These are phyloP conservation scores for Colletotrichum noveboracense DNA, from an alignment of 2,329 filamentous ascomycete genomes.

Conservation along the genomic window DNA sequence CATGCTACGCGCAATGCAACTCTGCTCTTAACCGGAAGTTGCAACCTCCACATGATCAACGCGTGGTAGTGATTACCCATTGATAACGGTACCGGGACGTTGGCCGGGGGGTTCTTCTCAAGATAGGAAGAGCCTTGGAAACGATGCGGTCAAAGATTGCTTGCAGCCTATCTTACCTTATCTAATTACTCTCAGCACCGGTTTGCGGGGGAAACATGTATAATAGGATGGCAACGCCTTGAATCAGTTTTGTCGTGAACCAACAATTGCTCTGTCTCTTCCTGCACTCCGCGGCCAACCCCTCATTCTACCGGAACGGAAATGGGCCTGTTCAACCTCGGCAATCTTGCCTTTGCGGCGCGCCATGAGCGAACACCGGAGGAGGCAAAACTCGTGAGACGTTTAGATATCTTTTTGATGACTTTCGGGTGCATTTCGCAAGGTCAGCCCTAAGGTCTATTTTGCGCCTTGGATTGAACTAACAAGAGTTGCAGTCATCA, in stretches of 20 bases:
- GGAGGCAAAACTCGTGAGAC: constrained; percentile 8
- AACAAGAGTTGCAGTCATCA: constrained; percentile 18
- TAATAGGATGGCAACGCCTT: not conserved
- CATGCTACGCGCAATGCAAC: not conserved
- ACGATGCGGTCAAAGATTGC: not conserved
- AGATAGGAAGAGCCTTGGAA: not conserved
- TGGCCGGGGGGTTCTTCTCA: not conserved
- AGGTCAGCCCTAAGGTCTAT: not conserved
- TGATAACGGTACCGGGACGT: not conserved
- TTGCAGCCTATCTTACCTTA: not conserved
- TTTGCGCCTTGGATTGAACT: not conserved
- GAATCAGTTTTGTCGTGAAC: not conserved
- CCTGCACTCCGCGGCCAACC: not conserved
- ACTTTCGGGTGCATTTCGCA: constrained; percentile 25
- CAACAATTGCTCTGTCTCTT: not conserved
- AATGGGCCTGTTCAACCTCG: not conserved
- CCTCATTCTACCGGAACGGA: not conserved
- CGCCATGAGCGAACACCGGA: constrained; percentile 18
- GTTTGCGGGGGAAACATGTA: not conserved
- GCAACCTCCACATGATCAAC: constrained; percentile 1
- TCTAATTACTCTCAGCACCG: not conserved
- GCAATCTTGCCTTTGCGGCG: constrained; percentile 16
- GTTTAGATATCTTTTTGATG: constrained; percentile 23
- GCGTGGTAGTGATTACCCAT: not conserved
- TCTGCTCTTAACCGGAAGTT: not conserved